These are phyloP conservation scores for Sinapis alba DNA, from an alignment of 441 rosid species.

Conservation along the genomic window DNA sequence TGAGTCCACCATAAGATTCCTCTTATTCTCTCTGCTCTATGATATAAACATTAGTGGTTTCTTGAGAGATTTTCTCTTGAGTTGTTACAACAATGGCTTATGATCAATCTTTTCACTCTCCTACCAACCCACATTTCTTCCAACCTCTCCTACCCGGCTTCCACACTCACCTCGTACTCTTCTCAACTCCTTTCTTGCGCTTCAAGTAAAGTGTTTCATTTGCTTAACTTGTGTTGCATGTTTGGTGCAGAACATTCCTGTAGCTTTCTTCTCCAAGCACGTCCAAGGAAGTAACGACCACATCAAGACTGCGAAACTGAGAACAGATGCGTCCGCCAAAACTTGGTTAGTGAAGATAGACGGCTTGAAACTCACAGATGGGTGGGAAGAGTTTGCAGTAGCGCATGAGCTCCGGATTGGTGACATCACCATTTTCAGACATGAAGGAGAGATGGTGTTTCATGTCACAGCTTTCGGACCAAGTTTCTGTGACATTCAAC, in stretches of 20 bases:
- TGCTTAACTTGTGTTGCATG: not conserved
- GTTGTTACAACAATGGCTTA: constrained; percentile 20
- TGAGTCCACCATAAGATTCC: not conserved
- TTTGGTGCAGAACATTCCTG: constrained; percentile 33
- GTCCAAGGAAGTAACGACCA: constrained; percentile 21
- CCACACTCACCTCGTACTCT: constrained; percentile 32
- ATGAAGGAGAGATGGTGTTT: constrained; percentile 31
- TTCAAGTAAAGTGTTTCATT: not conserved
- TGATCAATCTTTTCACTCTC: constrained; percentile 12
- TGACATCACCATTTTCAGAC: constrained; percentile 30
- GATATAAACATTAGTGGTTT: not conserved
- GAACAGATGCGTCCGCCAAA: constrained; percentile 6
- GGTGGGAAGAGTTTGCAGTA: constrained; percentile 30
- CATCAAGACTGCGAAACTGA: constrained; percentile 17
- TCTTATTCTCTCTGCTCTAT: not conserved
- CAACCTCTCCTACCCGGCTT: constrained; percentile 29
- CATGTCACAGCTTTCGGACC: constrained; percentile 33
- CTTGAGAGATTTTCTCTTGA: not conserved
- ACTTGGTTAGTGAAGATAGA: constrained; percentile 36
- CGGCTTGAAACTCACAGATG: constrained; percentile 20
- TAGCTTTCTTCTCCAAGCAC: constrained; percentile 23
- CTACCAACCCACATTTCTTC: constrained; percentile 28
- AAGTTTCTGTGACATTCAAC: constrained; percentile 26
- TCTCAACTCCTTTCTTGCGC: not conserved
- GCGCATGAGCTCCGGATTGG: constrained; percentile 35